Conservation (phyloP, 352 stramenopile species). For the Phytophthora brassicae region DNA sequence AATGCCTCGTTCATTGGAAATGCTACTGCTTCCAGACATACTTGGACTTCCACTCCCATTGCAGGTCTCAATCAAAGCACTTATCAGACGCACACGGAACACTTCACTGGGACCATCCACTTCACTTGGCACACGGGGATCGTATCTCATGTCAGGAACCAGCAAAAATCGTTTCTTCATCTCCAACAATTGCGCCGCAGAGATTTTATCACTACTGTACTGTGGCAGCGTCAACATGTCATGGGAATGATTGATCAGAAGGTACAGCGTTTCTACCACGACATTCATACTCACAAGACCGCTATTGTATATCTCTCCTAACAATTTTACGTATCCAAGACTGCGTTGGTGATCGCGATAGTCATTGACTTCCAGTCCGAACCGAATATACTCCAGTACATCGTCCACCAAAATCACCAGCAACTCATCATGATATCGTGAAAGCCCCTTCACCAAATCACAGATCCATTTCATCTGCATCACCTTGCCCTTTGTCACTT, state of each 20-base stretch:
- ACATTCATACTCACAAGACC: conserved; percentile 91
- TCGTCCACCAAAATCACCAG: conserved; percentile 91
- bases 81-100: conserved; percentile 94
- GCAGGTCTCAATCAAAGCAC: conserved; percentile 91
- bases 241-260: conserved; percentile 95
- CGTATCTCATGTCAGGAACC: conserved; percentile 78
- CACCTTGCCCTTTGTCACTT: conserved; percentile 90
- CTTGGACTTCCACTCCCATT: conserved; percentile 33
- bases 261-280: conserved; percentile 93
- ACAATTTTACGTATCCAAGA: conserved; percentile 91
- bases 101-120: conserved; percentile 92
- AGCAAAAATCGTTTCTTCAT: conserved; percentile 66
- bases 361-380: conserved; percentile 88
- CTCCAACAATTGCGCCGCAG: conserved; percentile 44
- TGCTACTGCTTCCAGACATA: conserved; percentile 6
- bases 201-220: conserved; percentile 42
- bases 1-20: conserved; percentile 81
- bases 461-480: conserved; percentile 89
- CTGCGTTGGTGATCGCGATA: conserved; percentile 93
- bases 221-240: conserved; percentile 81
- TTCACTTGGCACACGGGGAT: conserved; percentile 86
- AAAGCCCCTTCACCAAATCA: conserved; percentile 85
- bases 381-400: conserved; percentile 92
- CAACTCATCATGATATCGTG: conserved; percentile 90
- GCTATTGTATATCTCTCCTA: conserved; percentile 94